A percentile compares a stretch with the other conserved stretches of the same genome.
These are phyloP conservation scores for Chromera velia DNA, from an alignment of 73 alveolate genomes.

Conservation along the genomic window DNA sequence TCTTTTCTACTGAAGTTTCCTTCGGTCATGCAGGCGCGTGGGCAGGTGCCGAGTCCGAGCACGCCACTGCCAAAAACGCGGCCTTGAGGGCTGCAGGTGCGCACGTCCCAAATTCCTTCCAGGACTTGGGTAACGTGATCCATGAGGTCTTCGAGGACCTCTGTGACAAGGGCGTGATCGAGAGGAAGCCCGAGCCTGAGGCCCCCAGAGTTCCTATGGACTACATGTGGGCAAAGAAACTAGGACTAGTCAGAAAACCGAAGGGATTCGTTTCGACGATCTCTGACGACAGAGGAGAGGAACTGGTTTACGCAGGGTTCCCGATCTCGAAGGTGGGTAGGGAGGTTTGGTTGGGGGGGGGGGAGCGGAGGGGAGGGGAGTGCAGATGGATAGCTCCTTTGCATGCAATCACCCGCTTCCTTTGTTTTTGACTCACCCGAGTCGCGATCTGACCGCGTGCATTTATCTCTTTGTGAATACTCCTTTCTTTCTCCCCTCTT, in stretches of 20 bases:
- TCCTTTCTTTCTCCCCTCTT: no score
- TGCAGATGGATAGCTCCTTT: no score
- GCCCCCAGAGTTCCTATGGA: slow-evolving; percentile 48
- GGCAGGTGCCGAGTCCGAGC: slow-evolving; percentile 44
- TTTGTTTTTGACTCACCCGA: no score
- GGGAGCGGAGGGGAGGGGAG: no score
- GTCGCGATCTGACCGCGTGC: no score
- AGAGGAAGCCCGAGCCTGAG: slow-evolving; percentile 29
- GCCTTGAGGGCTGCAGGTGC: slow-evolving; percentile 44
- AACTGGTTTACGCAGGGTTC: slow-evolving; percentile 41
- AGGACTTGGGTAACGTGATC: slow-evolving; percentile 34
- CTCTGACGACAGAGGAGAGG: slow-evolving; percentile 45
- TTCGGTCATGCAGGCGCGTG: slow-evolving; percentile 46
- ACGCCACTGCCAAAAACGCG: slow-evolving; percentile 42
- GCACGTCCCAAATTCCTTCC: slow-evolving; percentile 32
- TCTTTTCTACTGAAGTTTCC: slow-evolving; percentile 43
- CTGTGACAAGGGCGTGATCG: slow-evolving; percentile 32
- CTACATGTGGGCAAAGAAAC: slow-evolving; percentile 48
- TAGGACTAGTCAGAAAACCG: slow-evolving; percentile 44
- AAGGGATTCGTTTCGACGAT: slow-evolving; percentile 34
- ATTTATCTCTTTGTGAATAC: no score
- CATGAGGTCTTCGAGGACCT: slow-evolving; percentile 26
- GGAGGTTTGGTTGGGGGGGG: no score
- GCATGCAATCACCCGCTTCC: no score
- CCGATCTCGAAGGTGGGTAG: slow-evolving; percentile 34